These are phyloP conservation scores for Malassezia equina DNA, from an alignment of 1,284 basidiomycete species.

Conservation along the genomic window DNA sequence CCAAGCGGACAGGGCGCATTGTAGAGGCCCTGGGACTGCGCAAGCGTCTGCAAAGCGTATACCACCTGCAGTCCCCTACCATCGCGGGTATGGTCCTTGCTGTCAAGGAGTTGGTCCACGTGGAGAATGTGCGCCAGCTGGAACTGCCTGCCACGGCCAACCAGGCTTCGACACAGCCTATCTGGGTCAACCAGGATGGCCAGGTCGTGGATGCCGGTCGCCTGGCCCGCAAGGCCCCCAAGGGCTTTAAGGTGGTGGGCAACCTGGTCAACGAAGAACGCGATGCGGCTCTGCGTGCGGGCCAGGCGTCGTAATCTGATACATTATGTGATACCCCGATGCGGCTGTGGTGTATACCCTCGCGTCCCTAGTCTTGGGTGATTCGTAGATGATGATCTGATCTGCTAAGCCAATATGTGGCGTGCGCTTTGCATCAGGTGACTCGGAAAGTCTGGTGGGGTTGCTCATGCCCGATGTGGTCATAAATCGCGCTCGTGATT, in stretches of 20 bases:
- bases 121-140: slow-evolving; percentile 60
- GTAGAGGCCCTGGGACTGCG: slow-evolving; percentile 67
- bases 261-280: slow-evolving; percentile 39
- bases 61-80: slow-evolving; percentile 61
- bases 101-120: slow-evolving; percentile 76
- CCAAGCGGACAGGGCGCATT: slow-evolving; percentile 61
- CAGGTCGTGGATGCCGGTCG: slow-evolving; percentile 45
- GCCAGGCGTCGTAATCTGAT: neutral
- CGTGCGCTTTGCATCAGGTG: neutral
- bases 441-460: neutral
- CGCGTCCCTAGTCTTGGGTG: neutral
- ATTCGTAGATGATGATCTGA: neutral
- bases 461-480: neutral
- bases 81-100: slow-evolving; percentile 69
- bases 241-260: slow-evolving; percentile 42
- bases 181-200: slow-evolving; percentile 42
- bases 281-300: slow-evolving; percentile 14
- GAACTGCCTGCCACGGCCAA: neutral
- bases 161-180: slow-evolving; percentile 19
- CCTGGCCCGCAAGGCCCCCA: slow-evolving; percentile 35
- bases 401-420: neutral
- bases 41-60: slow-evolving; percentile 69
- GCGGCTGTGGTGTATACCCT: neutral
- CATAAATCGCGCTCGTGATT: neutral
- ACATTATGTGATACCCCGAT: neutral